Conservation (phyloP, 1,284 basidiomycete species). For the Farysia itapuensis region DNA sequence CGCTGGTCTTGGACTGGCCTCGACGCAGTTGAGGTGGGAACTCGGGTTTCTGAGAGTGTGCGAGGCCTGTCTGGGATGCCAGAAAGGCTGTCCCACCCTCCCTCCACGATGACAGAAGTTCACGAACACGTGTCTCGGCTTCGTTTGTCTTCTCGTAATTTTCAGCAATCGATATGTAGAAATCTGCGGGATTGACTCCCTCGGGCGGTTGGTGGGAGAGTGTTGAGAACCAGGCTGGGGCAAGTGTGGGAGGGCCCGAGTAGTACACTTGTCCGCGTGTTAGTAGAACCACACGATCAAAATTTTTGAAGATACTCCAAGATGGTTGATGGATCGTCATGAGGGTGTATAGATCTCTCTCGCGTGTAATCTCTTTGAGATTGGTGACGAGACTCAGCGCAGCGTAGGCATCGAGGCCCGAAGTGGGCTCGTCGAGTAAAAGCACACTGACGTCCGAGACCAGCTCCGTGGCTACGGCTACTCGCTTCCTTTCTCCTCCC, state of each 20-base stretch:
- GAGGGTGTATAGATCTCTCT: slow-evolving; percentile 29
- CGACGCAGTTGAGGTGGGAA: neutral
- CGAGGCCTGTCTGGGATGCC: neutral
- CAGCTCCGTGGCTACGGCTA: slow-evolving; percentile 29
- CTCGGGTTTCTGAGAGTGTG: neutral
- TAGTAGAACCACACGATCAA: slow-evolving; percentile 39
- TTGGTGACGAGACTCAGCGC: slow-evolving; percentile 38
- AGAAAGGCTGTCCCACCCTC: slow-evolving; percentile 10
- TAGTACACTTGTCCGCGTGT: slow-evolving; percentile 36
- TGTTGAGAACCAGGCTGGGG: slow-evolving; percentile 30
- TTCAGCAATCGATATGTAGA: slow-evolving; percentile 31
- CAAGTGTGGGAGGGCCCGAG: slow-evolving; percentile 28
- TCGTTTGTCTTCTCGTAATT: slow-evolving; percentile 42
- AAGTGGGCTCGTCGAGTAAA: slow-evolving; percentile 45
- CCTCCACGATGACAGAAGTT: slow-evolving; percentile 29
- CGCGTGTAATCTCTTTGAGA: slow-evolving; percentile 25
- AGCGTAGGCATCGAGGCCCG: slow-evolving; percentile 38
- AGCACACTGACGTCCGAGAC: slow-evolving; percentile 36
- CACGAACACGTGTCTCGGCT: slow-evolving; percentile 25
- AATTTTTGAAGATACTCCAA: slow-evolving; percentile 41
- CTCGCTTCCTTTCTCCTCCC: slow-evolving; percentile 46
- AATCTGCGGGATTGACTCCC: slow-evolving; percentile 43
- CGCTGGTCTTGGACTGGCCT: slow-evolving; percentile 5
- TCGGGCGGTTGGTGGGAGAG: slow-evolving; percentile 13
- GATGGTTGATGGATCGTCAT: slow-evolving; percentile 50